These are phyloP conservation scores for Sporothrix inflata DNA, from an alignment of 2,329 filamentous ascomycete genomes.

Conservation along the genomic window DNA sequence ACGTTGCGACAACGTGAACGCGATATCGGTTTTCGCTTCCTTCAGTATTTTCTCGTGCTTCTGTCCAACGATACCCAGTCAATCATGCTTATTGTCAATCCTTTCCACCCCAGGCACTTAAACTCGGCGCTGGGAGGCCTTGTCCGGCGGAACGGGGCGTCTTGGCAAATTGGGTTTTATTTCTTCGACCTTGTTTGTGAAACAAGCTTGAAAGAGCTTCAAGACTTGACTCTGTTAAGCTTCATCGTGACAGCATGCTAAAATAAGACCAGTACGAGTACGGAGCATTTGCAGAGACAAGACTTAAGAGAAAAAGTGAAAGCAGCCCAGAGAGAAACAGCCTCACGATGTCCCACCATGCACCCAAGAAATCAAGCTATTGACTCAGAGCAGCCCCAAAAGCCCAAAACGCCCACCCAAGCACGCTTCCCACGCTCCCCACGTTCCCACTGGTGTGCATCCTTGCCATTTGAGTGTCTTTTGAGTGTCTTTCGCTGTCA, in stretches of 20 bases:
- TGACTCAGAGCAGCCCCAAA: neutral
- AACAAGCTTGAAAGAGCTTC: neutral
- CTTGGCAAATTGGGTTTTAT: conserved; percentile 1
- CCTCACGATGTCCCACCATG: conserved; percentile 12
- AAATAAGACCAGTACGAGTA: neutral
- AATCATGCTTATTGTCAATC: too few species aligned
- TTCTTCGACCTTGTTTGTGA: neutral
- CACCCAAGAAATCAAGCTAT: neutral
- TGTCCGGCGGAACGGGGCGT: neutral
- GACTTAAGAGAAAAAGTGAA: too few species aligned
- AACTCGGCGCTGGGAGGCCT: neutral
- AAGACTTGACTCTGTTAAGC: neutral
- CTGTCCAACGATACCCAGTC: neutral
- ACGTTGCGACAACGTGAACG: neutral
- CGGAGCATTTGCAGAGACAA: neutral
- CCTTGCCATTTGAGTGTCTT: too few species aligned
- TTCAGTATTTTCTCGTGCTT: neutral
- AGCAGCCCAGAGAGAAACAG: neutral
- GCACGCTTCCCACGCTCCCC: neutral
- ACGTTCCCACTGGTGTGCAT: too few species aligned
- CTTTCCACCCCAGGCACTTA: neutral
- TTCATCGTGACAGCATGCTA: neutral
- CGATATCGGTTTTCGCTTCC: neutral
- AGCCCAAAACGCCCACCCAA: neutral
- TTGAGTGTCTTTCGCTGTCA: too few species aligned